A percentile compares a stretch with the other conserved stretches of the same genome.
These are phyloP conservation scores for Hydrangea macrophylla DNA, from an alignment of 148 eudicot species.

Conservation along the genomic window DNA sequence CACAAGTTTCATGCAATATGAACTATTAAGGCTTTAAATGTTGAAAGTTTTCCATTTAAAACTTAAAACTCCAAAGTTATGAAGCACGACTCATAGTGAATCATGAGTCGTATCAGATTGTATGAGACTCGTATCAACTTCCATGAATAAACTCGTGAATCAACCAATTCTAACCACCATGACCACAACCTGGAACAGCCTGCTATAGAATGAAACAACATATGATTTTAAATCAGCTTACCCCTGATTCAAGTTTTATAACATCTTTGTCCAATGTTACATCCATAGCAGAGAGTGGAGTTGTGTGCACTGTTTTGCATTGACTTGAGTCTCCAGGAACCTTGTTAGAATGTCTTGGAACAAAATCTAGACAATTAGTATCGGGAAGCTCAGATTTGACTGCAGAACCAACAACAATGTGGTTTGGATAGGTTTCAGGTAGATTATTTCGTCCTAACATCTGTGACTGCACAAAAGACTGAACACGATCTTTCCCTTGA, in stretches of 20 bases:
- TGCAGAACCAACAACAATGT: no score
- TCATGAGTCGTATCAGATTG: no score
- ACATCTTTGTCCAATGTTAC: conserved; percentile 19
- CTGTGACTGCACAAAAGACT: conserved; percentile 23
- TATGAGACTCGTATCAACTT: no score
- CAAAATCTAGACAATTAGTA: conserved; percentile 19
- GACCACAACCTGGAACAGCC: background rate
- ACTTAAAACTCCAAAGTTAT: no score
- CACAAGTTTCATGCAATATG: no score
- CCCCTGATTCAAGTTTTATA: conserved; percentile 25
- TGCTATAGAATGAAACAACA: conserved; percentile 2
- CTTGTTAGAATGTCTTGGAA: conserved; percentile 30
- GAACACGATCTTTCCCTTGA: conserved; percentile 42
- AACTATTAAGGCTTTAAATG: no score
- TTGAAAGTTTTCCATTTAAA: no score
- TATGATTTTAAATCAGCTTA: background rate
- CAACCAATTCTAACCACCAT: no score
- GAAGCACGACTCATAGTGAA: no score
- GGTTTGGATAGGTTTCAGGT: conserved; percentile 16
- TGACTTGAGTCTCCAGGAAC: no score
- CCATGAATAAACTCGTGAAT: no score
- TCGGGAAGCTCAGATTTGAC: conserved; percentile 36
- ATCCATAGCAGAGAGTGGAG: conserved; percentile 14
- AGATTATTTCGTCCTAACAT: conserved; percentile 24
- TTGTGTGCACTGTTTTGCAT: no score